Percentiles rank a stretch among this genome's conserved stretches.
Conservation (phyloP, 2,329 filamentous ascomycete genomes). For the Aureobasidium sp. region DNA sequence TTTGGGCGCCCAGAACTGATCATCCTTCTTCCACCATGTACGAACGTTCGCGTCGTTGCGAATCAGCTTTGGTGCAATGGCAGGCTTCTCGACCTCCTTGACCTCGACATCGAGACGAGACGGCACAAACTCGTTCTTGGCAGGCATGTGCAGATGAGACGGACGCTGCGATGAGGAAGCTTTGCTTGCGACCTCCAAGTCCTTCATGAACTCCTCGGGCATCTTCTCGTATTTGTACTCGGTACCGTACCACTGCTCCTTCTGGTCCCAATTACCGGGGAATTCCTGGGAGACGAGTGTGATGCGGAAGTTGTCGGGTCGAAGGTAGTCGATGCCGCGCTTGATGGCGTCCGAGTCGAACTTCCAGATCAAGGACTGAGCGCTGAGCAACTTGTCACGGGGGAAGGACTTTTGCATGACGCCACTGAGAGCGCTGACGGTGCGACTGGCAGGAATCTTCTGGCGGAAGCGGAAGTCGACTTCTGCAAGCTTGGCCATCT, state of each 20-base stretch:
- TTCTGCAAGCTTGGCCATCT: constrained; percentile 82
- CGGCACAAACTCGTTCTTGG: constrained; percentile 92
- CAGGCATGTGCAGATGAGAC: constrained; percentile 70
- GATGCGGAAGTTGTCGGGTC: constrained; percentile 83
- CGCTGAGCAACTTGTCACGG: constrained; percentile 80
- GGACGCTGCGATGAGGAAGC: constrained; percentile 49
- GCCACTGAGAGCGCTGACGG: constrained; percentile 74
- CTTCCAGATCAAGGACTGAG: constrained; percentile 62
- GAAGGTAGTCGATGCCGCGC: constrained; percentile 61
- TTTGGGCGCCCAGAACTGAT: constrained; percentile 96
- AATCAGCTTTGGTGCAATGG: constrained; percentile 68
- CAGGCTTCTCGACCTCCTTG: constrained; percentile 71
- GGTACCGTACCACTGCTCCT: constrained; percentile 96
- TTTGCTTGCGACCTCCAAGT: constrained; percentile 56
- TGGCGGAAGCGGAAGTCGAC: constrained; percentile 94
- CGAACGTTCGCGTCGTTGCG: constrained; percentile 72
- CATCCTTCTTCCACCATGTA: constrained; percentile 97
- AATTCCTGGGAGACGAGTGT: constrained; percentile 73
- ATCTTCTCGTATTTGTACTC: constrained; percentile 82
- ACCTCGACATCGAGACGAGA: constrained; percentile 90
- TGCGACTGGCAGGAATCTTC: constrained; percentile 80
- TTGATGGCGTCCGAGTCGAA: constrained; percentile 74
- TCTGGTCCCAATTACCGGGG: constrained; percentile 75
- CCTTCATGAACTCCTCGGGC: constrained; percentile 61
- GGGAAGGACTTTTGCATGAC: constrained; percentile 89